Evolutionary conservation across 768 basidiomycete species (phyloP).

Genomic region (Amylocystis lapponica): DNA sequence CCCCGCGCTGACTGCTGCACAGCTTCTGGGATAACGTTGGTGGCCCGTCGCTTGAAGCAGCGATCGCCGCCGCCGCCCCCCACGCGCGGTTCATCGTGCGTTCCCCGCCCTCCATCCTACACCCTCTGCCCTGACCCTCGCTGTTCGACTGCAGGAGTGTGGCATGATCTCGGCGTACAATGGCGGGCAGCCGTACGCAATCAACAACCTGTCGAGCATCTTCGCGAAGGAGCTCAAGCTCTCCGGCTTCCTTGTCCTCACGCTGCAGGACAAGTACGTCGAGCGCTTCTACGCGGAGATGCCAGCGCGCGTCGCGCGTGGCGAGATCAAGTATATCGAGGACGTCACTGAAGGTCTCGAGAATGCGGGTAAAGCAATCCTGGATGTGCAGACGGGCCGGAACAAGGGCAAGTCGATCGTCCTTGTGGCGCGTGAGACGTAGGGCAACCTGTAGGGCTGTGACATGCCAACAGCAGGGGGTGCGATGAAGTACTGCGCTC

Average conservation of each 20-base stretch:
- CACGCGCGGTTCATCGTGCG: slow-evolving; percentile 22
- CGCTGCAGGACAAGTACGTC: slow-evolving; percentile 10
- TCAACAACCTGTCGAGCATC: slow-evolving; percentile 13
- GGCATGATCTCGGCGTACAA: slow-evolving; percentile 12
- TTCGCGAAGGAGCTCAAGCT: slow-evolving; percentile 17
- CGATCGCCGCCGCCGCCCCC: slow-evolving; percentile 10
- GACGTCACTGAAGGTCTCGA: slow-evolving; percentile 22
- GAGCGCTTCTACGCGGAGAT: slow-evolving; percentile 20
- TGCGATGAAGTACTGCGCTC: no score
- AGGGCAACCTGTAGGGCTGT: no score
- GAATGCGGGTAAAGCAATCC: slow-evolving; percentile 22
- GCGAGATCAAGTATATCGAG: slow-evolving; percentile 27
- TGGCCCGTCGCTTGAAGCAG: slow-evolving; percentile 23
- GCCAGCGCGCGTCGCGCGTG: slow-evolving; percentile 16
- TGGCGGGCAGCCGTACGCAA: background rate
- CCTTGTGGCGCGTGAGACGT: no score
- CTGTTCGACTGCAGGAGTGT: slow-evolving; percentile 5
- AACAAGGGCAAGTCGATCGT: slow-evolving; percentile 24
- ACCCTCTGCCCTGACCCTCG: background rate
- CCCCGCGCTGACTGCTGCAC: background rate
- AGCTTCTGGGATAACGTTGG: slow-evolving; percentile 31
- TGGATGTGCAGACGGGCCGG: slow-evolving; percentile 24
- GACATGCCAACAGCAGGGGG: no score
- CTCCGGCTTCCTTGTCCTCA: slow-evolving; percentile 18
- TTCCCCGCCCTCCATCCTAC: background rate